Evolutionary conservation across 2,329 filamentous ascomycete species (phyloP), one percentile per base, ranked within the genome.

Genomic region (Sporothrix protearum): DNA sequence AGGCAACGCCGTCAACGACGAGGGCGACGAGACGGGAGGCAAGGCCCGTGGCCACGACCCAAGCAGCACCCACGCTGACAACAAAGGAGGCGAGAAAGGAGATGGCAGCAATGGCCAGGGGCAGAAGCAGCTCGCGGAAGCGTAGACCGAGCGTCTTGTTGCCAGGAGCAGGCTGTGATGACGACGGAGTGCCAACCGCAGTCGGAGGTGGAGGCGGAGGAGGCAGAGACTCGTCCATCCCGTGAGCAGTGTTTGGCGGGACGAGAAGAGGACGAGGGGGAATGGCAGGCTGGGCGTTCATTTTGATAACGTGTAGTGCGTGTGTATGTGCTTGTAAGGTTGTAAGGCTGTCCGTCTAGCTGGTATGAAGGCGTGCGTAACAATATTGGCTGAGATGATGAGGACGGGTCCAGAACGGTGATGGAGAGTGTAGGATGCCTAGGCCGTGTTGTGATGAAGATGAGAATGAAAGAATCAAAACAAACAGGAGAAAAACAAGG

Each of bases 11-110:
- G 16, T 67, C 28, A 5, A 51, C 45, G 19, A 53, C 8, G 16
- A n/a, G 45, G 3, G 9, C 64, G 28, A 67, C 9, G 9, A 67
- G 66, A 12, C 67, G 22, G 30, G 42, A 42, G 14, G 66, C 64
- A 2, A 57, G 14, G 36, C 51, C 30, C 28, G 39, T n/a, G 49
- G 68, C 59, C 16, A 55, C 61, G 22, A 51, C 19, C 8, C 16
- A 30, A 16, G 69, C 49, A 6, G 61, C 59, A 30, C 66, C 45
- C 19, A 72, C 49, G 42, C 67, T 61, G 16, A 49, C 16, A 14
- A 51, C 9, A 22, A 70, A 72, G 6, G 68, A 72, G 8, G 61
- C 12, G 28, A 53, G 16, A 33, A 70, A 68, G 8, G 67, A 72
- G 30, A n/a, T n/a, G 47, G 53, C 16, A 51, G 49, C 66, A 33